Base-by-base conservation (phyloP, 2,329 filamentous ascomycete species). In the Phialocephala subalpina region DNA sequence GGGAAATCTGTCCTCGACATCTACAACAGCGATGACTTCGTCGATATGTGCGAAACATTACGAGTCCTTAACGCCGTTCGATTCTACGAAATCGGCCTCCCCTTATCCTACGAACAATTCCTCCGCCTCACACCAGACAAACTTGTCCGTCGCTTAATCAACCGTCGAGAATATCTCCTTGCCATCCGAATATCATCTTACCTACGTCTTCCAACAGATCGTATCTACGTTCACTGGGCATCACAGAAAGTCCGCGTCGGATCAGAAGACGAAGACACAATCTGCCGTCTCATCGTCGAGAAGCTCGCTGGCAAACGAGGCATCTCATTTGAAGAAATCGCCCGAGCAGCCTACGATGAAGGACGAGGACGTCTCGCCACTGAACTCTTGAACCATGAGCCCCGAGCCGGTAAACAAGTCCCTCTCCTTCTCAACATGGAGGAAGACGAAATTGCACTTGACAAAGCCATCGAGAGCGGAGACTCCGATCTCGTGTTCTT, bases 1-100 rank as follows among this genome's bases (percentile, higher is more conserved):
- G 96, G 96, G 67, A 99, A 99, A 78, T 98, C 96, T 0, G 96
- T 98, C 0, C 85, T 99, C 3, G 96, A 98, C 74, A 89, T 98
- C 14, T 99, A 98, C 80, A 97, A 96, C 78, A 97, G 94, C 75
- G 96, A 99, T 75, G 95, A 99, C 70, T 99, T 98, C 79, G 96
- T 99, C 62, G 95, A 98, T 69, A 98, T 97, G 90, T 97, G 94
- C 72, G 95, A 99, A 78, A 96, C 91, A 0, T 81, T 99, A 18
- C 90, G 96, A 18, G 94, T 99, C 0, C 84, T 99, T 57, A 98
- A 97, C 73, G 95, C 95, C 7, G 92, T 95, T 14, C 90, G 96
- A 60, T 97, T 92, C 78, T 98, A 96, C 76, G 92, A 97, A 73
- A 87, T 98, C 61, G 96, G 96, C 2, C 82, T 99, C 25, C 94